Conservation (phyloP, 805 yeast species). For the Torulaspora indica region DNA sequence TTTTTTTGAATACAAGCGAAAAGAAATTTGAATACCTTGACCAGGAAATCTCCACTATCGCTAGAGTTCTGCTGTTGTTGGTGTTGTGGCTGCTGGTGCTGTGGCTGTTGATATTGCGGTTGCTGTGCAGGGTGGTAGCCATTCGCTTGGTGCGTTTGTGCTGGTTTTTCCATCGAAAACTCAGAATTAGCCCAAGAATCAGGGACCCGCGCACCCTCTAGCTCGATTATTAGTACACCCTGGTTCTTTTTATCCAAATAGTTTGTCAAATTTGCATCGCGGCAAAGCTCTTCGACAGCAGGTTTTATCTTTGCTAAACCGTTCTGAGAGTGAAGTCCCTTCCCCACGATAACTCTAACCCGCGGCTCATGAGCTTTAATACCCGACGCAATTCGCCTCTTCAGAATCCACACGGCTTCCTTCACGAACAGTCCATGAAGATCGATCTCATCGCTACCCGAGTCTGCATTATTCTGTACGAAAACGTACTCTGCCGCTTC, state of each 20-base stretch:
- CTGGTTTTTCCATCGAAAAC: slow-evolving; percentile 13
- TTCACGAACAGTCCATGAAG: slow-evolving; percentile 86
- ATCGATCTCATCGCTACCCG: slow-evolving; percentile 83
- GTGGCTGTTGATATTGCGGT: slow-evolving; percentile 29
- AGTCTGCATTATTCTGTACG: slow-evolving; percentile 80
- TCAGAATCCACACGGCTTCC: slow-evolving; percentile 78
- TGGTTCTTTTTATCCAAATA: slow-evolving; percentile 65
- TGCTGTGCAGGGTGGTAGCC: slow-evolving; percentile 26
- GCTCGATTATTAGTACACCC: slow-evolving; percentile 74
- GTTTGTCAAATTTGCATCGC: slow-evolving; percentile 55
- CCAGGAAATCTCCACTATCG: slow-evolving; percentile 18
- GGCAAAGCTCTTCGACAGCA: slow-evolving; percentile 75
- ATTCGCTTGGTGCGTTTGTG: slow-evolving; percentile 18
- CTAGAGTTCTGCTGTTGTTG: slow-evolving; percentile 27
- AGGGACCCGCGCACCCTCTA: slow-evolving; percentile 47
- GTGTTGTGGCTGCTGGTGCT: slow-evolving; percentile 29
- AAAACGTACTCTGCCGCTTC: slow-evolving; percentile 91
- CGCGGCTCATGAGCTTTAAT: slow-evolving; percentile 52
- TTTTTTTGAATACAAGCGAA: slow-evolving; percentile 32
- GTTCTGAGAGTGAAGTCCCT: slow-evolving; percentile 76
- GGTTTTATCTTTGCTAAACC: slow-evolving; percentile 88
- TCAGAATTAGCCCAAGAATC: slow-evolving; percentile 31
- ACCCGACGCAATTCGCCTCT: slow-evolving; percentile 65
- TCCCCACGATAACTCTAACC: slow-evolving; percentile 84
- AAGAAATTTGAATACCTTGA: slow-evolving; percentile 31